These are phyloP conservation scores for Rhizophagus clarus DNA, from an alignment of 192 early-diverging fungal genomes.

Conservation along the genomic window DNA sequence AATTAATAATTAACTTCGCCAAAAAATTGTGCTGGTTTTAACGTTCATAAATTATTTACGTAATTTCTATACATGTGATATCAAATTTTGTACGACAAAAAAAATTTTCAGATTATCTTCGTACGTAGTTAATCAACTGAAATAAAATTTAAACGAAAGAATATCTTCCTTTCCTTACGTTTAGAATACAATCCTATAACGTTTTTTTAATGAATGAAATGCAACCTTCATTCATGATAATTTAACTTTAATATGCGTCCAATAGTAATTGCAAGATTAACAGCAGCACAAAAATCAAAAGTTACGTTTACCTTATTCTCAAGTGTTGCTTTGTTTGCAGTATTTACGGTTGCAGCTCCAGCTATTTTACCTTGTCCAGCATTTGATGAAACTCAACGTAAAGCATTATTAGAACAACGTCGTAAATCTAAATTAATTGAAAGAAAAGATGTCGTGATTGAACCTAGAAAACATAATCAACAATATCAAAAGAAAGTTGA, in stretches of 20 bases:
- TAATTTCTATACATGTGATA: too few species aligned
- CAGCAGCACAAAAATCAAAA: conserved; percentile 1
- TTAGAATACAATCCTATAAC: too few species aligned
- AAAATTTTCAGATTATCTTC: too few species aligned
- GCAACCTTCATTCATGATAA: background rate
- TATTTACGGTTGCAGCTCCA: conserved; percentile 17
- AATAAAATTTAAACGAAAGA: too few species aligned
- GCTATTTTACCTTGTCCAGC: conserved; percentile 8
- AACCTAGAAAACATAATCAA: background rate
- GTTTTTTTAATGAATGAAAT: too few species aligned
- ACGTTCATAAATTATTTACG: too few species aligned
- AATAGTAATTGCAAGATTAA: background rate
- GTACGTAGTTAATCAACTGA: too few species aligned
- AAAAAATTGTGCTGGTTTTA: too few species aligned
- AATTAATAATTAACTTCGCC: too few species aligned
- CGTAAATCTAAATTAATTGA: background rate
- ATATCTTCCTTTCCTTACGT: too few species aligned
- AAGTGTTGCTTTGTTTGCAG: conserved; percentile 20
- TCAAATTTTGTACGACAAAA: too few species aligned
- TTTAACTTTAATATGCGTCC: background rate
- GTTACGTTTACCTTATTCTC: conserved; percentile 21
- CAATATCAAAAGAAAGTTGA: background rate
- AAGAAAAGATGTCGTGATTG: background rate
- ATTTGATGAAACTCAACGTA: background rate
- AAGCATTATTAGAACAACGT: background rate